Conservation (phyloP, 192 early-diverging fungal genomes). For the Coemansia sp. region DNA sequence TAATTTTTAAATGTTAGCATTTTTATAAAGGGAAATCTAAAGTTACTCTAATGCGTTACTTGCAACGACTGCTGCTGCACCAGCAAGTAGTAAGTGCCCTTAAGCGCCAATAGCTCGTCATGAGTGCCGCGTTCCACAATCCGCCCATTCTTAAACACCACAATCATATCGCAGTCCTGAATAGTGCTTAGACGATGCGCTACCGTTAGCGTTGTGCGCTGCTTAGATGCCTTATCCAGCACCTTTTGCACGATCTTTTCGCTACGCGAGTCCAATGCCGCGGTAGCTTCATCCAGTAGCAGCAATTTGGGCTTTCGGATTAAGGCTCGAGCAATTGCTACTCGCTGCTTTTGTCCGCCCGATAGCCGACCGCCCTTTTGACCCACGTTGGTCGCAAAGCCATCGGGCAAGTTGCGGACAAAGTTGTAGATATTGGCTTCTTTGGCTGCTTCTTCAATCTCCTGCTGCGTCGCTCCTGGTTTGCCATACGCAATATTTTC, state of each 20-base stretch:
- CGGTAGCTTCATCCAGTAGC: constrained; percentile 82
- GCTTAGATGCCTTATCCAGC: constrained; percentile 64
- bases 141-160: constrained; percentile 68
- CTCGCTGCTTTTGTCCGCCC: constrained; percentile 92
- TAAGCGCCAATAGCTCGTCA: constrained; percentile 54
- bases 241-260: constrained; percentile 71
- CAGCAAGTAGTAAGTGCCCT: constrained; percentile 58
- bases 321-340: constrained; percentile 86
- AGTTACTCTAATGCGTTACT: constrained; percentile 35
- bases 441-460: constrained; percentile 60
- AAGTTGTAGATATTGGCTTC: constrained; percentile 74
- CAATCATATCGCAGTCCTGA: constrained; percentile 69
- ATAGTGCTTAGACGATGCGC: constrained; percentile 74
- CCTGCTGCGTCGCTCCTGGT: constrained; percentile 56
- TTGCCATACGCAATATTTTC: constrained; percentile 85
- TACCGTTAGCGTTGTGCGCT: constrained; percentile 73
- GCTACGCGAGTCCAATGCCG: constrained; percentile 67
- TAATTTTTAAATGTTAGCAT: not conserved
- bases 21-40: constrained; percentile 1
- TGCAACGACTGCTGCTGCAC: constrained; percentile 72
- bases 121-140: constrained; percentile 65
- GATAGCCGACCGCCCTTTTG: constrained; percentile 72
- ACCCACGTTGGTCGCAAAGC: constrained; percentile 82
- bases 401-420: constrained; percentile 75
- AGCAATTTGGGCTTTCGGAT: constrained; percentile 83